Evolutionary conservation across 805 yeast species (phyloP).

Genomic region (Candida boleticola): DNA sequence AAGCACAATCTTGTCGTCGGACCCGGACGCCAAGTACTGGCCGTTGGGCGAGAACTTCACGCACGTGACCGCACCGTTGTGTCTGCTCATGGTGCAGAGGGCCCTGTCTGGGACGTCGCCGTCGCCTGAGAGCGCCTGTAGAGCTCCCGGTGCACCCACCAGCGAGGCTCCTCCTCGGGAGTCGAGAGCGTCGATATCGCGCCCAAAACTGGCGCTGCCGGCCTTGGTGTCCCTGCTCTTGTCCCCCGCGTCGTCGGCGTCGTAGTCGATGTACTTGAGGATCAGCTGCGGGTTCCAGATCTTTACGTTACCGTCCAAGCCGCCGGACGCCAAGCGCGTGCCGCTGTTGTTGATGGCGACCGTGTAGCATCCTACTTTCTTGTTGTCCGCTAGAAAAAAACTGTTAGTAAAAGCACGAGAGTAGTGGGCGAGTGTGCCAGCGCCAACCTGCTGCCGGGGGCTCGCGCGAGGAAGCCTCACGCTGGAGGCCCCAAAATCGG

Average conservation of each 20-base stretch:
- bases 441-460: too few relatives aligned
- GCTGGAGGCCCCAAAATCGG: too few relatives aligned
- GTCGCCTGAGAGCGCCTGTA: constrained; percentile 10
- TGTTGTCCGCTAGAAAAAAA: constrained; percentile 63
- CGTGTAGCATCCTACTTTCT: constrained; percentile 82
- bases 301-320: constrained; percentile 83
- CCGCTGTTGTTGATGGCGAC: constrained; percentile 82
- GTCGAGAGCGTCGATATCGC: constrained; percentile 14
- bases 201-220: constrained; percentile 13
- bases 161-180: constrained; percentile 14
- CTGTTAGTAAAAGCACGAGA: constrained; percentile 20
- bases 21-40: constrained; percentile 86
- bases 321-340: constrained; percentile 86
- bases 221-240: constrained; percentile 6
- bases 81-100: constrained; percentile 87
- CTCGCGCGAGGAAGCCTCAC: too few relatives aligned
- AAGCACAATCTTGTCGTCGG: constrained; percentile 87
- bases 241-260: constrained; percentile 4
- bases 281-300: constrained; percentile 77
- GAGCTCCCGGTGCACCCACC: constrained; percentile 7
- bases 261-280: constrained; percentile 32
- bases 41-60: constrained; percentile 93
- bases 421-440: too few relatives aligned
- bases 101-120: constrained; percentile 35
- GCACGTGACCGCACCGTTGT: constrained; percentile 94